Evolutionary conservation across 2,329 filamentous ascomycete genomes (phyloP), one percentile per base, ranked within the genome.

Genomic region (Cadophora sp.): DNA sequence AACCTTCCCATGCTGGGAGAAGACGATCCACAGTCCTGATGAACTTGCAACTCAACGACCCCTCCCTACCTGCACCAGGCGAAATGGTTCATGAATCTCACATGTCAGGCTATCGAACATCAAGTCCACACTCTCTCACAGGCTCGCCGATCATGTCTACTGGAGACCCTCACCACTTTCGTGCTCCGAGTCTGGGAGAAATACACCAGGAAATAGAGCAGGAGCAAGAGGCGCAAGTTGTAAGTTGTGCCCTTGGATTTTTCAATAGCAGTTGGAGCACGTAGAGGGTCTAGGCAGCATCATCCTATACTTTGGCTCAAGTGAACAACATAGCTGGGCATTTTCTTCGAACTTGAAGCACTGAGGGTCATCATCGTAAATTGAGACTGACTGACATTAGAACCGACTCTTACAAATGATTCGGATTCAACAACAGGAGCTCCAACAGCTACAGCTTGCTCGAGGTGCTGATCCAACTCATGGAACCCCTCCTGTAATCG

Each of bases 321-420:
- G 55, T 58, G 31, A 37, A 58, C 29, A 37, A 12, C 9, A 37
- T 29, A 19, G 3, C 8, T 14, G 29, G 19, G 11, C n/a, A 24
- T 22, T 14, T 19, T 37, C n/a, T n/a, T 8, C 46, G 37, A 24
- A 40, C 31, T 40, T 48, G 22, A 24, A 43, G 27, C 22, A 16
- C 24, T 27, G 19, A 43, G 40, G 40, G 40, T 19, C 16, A 43
- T 34, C 31, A 34, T 19, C 40, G 6, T 43, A 19, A 4, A 43
- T 43, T 19, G 40, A 48, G 12, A 29, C 63, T 50, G 66, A 64
- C 67, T 73, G 24, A 48, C 7, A 37, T 24, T 51, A 91, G 89
- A 94, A 94, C 76, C 89, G 92, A 12, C 85, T 95, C 2, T 83
- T 95, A 55, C 86, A 87, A 68, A 91, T 93, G 87, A 94, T 95